phyloP scores from a whole-genome alignment of 163 green algal genomes.

The Chlorella variabilis region DNA sequence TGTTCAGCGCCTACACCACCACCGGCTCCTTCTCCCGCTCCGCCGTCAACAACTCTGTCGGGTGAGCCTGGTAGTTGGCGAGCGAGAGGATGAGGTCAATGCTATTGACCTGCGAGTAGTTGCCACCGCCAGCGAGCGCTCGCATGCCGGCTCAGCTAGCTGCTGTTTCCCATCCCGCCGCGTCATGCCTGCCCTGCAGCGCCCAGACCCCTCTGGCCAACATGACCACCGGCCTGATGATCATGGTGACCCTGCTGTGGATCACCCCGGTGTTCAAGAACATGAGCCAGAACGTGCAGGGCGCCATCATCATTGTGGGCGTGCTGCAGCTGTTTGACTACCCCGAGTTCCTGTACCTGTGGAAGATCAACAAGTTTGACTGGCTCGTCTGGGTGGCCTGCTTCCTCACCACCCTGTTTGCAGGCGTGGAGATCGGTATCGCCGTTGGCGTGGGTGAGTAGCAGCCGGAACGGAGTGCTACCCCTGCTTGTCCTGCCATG shows the following conservation, averaged over 20 bases:
- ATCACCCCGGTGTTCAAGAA: conserved; percentile 85
- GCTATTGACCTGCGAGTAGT: too few relatives aligned
- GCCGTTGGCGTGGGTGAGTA: conserved; percentile 61
- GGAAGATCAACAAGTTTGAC: conserved; percentile 74
- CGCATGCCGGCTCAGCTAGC: too few relatives aligned
- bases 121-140: too few relatives aligned
- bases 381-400: conserved; percentile 80
- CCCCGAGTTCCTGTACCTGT: conserved; percentile 39
- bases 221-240: conserved; percentile 36
- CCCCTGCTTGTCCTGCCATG: too few relatives aligned
- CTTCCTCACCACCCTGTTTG: conserved; percentile 41
- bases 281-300: conserved; percentile 78
- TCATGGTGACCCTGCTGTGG: conserved; percentile 85
- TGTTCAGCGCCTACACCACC: conserved; percentile 90
- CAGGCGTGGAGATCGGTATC: conserved; percentile 82
- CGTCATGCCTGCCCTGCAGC: neutral
- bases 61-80: neutral
- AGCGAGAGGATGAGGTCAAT: neutral
- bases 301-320: conserved; percentile 48
- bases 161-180: too few relatives aligned
- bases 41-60: conserved; percentile 85
- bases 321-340: conserved; percentile 83
- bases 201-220: conserved; percentile 48
- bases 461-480: too few relatives aligned
- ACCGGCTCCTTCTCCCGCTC: conserved; percentile 90